Evolutionary conservation across 768 basidiomycete genomes (phyloP).

Genomic region (Hericium erinaceus): DNA sequence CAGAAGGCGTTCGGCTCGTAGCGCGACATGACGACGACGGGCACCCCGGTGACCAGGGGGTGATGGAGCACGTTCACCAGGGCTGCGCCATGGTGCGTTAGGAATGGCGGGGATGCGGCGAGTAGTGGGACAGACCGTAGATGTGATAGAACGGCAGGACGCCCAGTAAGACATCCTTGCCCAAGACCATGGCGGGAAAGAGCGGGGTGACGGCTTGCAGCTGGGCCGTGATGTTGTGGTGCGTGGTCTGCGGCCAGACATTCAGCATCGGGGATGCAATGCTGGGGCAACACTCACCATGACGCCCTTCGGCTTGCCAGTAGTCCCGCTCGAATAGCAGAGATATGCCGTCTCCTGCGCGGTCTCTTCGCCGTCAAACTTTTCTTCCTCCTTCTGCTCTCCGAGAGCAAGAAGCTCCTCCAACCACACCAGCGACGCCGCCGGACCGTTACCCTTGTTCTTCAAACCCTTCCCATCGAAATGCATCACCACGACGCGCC

Average conservation of each 20-base stretch:
- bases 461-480: constrained; percentile 6
- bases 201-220: constrained; percentile 38
- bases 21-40: constrained; percentile 49
- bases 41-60: constrained; percentile 39
- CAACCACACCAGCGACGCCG: constrained; percentile 27
- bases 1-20: constrained; percentile 71
- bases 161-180: constrained; percentile 46
- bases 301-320: constrained; percentile 70
- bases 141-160: constrained; percentile 55
- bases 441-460: constrained; percentile 12
- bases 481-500: constrained; percentile 48
- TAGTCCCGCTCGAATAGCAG: constrained; percentile 64
- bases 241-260: constrained; percentile 39
- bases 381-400: constrained; percentile 40
- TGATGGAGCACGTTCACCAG: constrained; percentile 54
- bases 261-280: background rate
- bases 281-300: constrained; percentile 19
- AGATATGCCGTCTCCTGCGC: constrained; percentile 54
- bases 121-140: constrained; percentile 25
- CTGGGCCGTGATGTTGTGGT: constrained; percentile 57
- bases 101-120: constrained; percentile 22
- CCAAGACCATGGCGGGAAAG: constrained; percentile 32
- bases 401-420: constrained; percentile 46
- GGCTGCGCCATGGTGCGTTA: constrained; percentile 25
- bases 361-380: constrained; percentile 36